Evolutionary conservation across 805 yeast genomes (phyloP).

Genomic region (Ogataea nakhonphanomensis): DNA sequence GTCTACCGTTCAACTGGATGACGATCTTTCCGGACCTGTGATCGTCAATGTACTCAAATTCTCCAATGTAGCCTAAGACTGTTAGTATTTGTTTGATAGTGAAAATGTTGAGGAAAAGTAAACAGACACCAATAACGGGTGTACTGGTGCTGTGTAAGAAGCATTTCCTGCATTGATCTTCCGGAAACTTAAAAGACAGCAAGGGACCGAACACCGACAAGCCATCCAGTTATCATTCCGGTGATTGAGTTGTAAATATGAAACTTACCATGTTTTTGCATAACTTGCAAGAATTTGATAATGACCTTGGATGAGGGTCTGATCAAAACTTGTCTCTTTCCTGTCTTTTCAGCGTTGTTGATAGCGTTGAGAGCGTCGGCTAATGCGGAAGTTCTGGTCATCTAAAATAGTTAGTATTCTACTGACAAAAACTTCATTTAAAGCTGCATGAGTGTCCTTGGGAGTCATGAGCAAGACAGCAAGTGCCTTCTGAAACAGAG

Average conservation of each 20-base stretch:
- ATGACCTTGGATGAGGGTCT: conserved; percentile 99
- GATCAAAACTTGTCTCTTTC: conserved; percentile 97
- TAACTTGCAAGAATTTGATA: conserved; percentile 93
- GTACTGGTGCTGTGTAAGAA: conserved; percentile 60
- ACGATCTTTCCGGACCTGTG: conserved; percentile 99
- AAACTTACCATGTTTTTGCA: conserved; percentile 91
- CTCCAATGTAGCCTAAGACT: conserved; percentile 78
- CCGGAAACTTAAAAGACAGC: conserved; percentile 99
- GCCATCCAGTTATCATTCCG: conserved; percentile 99
- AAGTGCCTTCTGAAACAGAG: conserved; percentile 15
- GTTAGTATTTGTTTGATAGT: conserved; percentile 30
- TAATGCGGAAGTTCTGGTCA: conserved; percentile 98
- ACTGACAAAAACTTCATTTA: conserved; percentile 29
- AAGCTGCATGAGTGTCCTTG: conserved; percentile 48
- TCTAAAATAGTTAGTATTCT: conserved; percentile 35
- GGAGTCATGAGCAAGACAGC: conserved; percentile 43
- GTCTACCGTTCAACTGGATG: conserved; percentile 95
- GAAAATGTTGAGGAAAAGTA: conserved; percentile 62
- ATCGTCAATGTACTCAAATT: conserved; percentile 97
- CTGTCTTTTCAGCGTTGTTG: conserved; percentile 99
- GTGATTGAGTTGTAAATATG: conserved; percentile 31
- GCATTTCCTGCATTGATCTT: conserved; percentile 52
- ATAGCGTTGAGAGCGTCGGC: conserved; percentile 98
- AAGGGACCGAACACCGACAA: conserved; percentile 78
- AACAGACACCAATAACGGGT: conserved; percentile 44